Evolutionary conservation across 441 rosid genomes (phyloP), one percentile per base, ranked within the genome.

Genomic region (Arabidopsis lyrata): DNA sequence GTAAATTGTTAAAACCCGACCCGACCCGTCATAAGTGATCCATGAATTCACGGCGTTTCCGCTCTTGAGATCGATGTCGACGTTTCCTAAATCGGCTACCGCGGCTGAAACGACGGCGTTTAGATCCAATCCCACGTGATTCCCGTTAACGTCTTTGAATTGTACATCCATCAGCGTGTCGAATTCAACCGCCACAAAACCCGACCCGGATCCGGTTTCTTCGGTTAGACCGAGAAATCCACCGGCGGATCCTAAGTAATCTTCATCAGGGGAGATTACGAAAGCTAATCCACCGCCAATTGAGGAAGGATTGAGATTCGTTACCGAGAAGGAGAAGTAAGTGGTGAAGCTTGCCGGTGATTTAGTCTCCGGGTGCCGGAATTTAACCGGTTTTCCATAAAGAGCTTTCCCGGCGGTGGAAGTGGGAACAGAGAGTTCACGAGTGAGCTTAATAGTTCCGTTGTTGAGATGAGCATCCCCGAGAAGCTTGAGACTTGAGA

Each of bases 271-370:
- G 14, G 94, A 71, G 74, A 95, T 83, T 52, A 95, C 87, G 73
- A 95, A 95, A 15, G 99, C 94, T 39, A 95, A 83, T n/a, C 99
- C 99, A 10, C 96, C 97, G 35, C 99, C 99, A 74, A 91, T 91
- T 3, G 99, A 95, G 6, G 96, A 84, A 0, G 99, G 99, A 66
- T 95, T 93, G 1, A 95, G 76, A 61, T 93, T 91, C 5, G 68
- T 74, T 4, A 95, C 82, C 0, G 90, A 81, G 87, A 95, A 93
- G 11, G 99, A 88, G 78, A 93, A 95, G 81, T 83, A 88, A 8
- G 97, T 93, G 3, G 90, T 65, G 81, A 95, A 95, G 63, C 96
- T 95, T 0, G 90, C 81, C 63, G 86, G 82, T 20, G 83, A 63
- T 36, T 47, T 79, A 15, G 83, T 78, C 1, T 66, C 86, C 1